Percentiles rank a stretch among this genome's conserved stretches.
These are phyloP conservation scores for Hymenotorrendiella dingleyae DNA, from an alignment of 2,329 filamentous ascomycete genomes.

Conservation along the genomic window DNA sequence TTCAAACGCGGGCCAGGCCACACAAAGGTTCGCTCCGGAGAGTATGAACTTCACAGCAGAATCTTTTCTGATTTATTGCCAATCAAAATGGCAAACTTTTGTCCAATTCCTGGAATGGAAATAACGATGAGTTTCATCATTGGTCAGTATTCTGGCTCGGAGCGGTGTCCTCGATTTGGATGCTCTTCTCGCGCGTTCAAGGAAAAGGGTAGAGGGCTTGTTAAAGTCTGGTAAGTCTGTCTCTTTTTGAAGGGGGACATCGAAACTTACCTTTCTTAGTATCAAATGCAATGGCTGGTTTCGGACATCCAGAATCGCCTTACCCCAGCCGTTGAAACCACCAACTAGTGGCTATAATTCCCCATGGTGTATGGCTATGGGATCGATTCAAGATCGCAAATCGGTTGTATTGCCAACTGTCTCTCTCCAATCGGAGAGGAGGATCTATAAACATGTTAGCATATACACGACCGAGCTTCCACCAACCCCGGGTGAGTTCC, in stretches of 20 bases:
- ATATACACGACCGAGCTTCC: slow-evolving; percentile 3
- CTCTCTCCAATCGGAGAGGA: background rate
- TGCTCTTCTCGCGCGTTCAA: background rate
- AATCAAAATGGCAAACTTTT: background rate
- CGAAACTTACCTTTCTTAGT: background rate
- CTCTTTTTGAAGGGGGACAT: background rate
- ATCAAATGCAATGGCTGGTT: background rate
- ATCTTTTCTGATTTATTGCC: background rate
- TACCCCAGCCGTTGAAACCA: slow-evolving; percentile 1
- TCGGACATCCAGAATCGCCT: background rate
- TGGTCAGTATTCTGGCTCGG: background rate
- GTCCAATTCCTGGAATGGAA: background rate
- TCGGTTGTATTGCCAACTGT: background rate
- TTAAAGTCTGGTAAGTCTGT: background rate
- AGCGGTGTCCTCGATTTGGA: background rate
- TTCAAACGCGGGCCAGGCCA: slow-evolving; percentile 8
- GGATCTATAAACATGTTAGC: slow-evolving; percentile 3
- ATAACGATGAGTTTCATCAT: slow-evolving; percentile 3
- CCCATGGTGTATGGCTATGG: background rate
- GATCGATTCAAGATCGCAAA: background rate
- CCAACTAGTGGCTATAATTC: background rate
- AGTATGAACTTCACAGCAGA: slow-evolving; percentile 8
- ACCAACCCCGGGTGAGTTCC: background rate
- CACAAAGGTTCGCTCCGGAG: slow-evolving; percentile 7
- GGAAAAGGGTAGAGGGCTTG: background rate